Base-by-base conservation (phyloP, 2,329 filamentous ascomycete species). In the Fusarium buharicum region DNA sequence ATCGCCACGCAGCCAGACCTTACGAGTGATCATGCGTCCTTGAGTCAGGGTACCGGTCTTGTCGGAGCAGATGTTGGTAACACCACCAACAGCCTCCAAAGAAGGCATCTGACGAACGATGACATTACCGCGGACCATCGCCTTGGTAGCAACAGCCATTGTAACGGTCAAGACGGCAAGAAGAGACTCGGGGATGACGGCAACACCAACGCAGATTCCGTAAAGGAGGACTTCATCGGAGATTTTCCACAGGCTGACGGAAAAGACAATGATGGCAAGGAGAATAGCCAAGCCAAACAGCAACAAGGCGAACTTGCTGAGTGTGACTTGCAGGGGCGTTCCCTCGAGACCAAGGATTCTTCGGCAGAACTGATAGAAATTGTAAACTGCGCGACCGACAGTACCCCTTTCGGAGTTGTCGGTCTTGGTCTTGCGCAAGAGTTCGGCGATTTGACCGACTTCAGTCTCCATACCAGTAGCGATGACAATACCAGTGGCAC, bases 261-360 rank as follows among this genome's bases (percentile, higher is more conserved):
- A 83, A 72, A 89, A 89, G 66, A 89, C 86, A 47, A 88, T 83
- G 55, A 88, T 72, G 45, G 83, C 85, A 30, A 88, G 79, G 3
- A 87, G 67, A 50, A 88, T 78, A 38, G 86, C 93, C 46, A 92
- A 84, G 41, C 82, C 87, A 71, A 96, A 96, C 3, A 96, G 84
- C 4, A 92, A 73, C 38, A 95, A 87, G 24, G 93, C 92, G 70
- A 97, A 89, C 76, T 93, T 92, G 78, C 90, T 92, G 47, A 97
- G 82, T 71, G 91, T 94, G 65, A 90, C 88, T 77, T 96, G 92
- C 40, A 97, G 81, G 1, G 93, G 93, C 2, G 93, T 96, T 45
- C 92, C 92, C 50, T 90, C 83, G 3, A 89, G 75, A 51, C 86
- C 89, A 38, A 91, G 81, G 58, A 90, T 81, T 64, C 82, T 82